A percentile compares a stretch with the other conserved stretches of the same genome.
Conservation (phyloP, 495 filamentous ascomycete species). For the Pyronema omphalodes region DNA sequence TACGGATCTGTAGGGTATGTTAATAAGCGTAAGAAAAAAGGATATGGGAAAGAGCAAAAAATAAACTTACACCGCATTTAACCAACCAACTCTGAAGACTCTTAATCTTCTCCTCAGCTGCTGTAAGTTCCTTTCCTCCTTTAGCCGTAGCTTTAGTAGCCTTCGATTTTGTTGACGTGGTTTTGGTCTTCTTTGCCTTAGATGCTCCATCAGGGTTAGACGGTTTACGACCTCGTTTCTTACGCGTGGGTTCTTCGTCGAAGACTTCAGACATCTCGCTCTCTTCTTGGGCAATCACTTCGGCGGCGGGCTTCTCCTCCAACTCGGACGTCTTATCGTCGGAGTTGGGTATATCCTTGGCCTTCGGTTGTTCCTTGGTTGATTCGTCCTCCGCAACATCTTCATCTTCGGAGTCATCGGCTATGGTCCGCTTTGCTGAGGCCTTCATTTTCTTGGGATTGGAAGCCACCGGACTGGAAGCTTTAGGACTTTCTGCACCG, state of each 20-base stretch:
- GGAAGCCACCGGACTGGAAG: neutral
- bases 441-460: neutral
- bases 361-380: slow-evolving; percentile 12
- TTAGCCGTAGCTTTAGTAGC: slow-evolving; percentile 8
- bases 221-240: neutral
- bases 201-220: neutral
- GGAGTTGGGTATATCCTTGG: slow-evolving; percentile 11
- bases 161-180: slow-evolving; percentile 19
- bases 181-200: slow-evolving; percentile 2
- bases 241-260: slow-evolving; percentile 24
- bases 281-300: slow-evolving; percentile 32
- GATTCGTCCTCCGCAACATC: slow-evolving; percentile 18
- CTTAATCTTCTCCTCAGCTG: slow-evolving; percentile 69
- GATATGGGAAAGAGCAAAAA: neutral
- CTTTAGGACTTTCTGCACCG: neutral
- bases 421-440: slow-evolving; percentile 1
- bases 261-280: slow-evolving; percentile 66
- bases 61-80: slow-evolving; percentile 54
- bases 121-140: slow-evolving; percentile 19
- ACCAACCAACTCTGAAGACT: slow-evolving; percentile 70
- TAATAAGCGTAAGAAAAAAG: neutral
- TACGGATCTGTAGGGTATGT: slow-evolving; percentile 40
- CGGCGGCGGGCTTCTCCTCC: slow-evolving; percentile 11
- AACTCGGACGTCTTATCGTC: slow-evolving; percentile 10
- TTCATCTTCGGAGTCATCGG: slow-evolving; percentile 23